These are phyloP conservation scores for Taiozyma sp. DNA, from an alignment of 1,139 yeast genomes.

Conservation along the genomic window DNA sequence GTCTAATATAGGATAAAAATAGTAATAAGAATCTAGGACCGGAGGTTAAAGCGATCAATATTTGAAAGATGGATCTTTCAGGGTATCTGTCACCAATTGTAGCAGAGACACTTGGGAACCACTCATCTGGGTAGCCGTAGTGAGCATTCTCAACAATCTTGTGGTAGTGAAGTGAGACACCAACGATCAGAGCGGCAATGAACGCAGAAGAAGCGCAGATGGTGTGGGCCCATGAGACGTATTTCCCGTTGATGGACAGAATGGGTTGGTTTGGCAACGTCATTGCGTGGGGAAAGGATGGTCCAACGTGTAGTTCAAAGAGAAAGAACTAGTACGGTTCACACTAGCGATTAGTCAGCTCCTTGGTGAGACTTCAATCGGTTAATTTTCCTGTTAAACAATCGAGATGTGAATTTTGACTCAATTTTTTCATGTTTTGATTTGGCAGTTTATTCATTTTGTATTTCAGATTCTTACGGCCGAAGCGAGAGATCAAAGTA, in stretches of 20 bases:
- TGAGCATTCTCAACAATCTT: constrained; percentile 85
- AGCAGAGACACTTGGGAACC: constrained; percentile 98
- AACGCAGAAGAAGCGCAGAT: constrained; percentile 70
- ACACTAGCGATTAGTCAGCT: not conserved
- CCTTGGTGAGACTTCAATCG: not conserved
- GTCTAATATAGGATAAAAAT: constrained; percentile 35
- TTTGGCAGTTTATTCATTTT: not conserved
- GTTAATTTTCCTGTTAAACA: not conserved
- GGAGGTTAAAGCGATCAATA: constrained; percentile 69
- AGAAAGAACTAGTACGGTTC: not conserved
- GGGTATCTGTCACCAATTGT: constrained; percentile 97
- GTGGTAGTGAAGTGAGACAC: constrained; percentile 69
- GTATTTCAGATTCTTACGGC: not conserved
- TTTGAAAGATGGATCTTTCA: constrained; percentile 87
- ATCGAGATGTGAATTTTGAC: too few relatives aligned
- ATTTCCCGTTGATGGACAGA: constrained; percentile 47
- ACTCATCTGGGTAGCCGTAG: constrained; percentile 92
- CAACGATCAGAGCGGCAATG: constrained; percentile 66
- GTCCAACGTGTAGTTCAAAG: not conserved
- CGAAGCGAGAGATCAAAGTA: not conserved
- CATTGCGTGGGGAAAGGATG: not conserved
- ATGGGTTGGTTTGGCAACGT: constrained; percentile 10
- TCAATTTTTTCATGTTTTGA: not conserved
- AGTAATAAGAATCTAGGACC: constrained; percentile 84
- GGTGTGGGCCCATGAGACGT: constrained; percentile 68